Conservation (phyloP, 2,329 filamentous ascomycete genomes). For the Monosporascus cannonballus region DNA sequence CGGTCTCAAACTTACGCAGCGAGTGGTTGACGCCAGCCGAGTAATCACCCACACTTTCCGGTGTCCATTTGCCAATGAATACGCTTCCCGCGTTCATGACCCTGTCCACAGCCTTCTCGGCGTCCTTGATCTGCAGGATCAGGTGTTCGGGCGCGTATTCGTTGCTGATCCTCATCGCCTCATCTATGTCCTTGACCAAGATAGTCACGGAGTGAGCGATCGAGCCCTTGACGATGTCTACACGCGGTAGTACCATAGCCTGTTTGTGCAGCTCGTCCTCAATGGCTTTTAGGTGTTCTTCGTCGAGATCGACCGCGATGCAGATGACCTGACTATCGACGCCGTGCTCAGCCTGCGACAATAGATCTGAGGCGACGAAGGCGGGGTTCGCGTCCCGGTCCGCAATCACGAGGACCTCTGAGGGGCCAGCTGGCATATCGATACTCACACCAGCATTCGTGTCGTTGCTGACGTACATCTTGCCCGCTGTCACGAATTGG, state of each 20-base stretch:
- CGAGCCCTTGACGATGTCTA: conserved; percentile 85
- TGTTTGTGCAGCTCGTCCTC: conserved; percentile 88
- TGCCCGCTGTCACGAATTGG: conserved; percentile 96
- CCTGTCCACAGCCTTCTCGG: conserved; percentile 65
- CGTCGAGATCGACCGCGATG: conserved; percentile 74
- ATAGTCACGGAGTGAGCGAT: conserved; percentile 92
- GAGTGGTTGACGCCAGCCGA: conserved; percentile 97
- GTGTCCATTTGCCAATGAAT: conserved; percentile 93
- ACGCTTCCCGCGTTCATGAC: conserved; percentile 95
- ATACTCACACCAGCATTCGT: conserved; percentile 93
- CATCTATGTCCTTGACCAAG: conserved; percentile 60
- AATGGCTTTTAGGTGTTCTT: conserved; percentile 70
- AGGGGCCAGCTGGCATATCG: conserved; percentile 96
- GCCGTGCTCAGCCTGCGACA: conserved; percentile 95
- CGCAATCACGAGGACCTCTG: conserved; percentile 92
- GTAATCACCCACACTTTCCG: conserved; percentile 96
- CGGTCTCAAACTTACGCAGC: conserved; percentile 62
- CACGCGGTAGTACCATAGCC: conserved; percentile 78
- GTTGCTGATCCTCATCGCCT: conserved; percentile 81
- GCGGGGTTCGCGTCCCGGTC: conserved; percentile 84
- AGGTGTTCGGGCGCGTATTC: conserved; percentile 94
- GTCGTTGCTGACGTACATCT: conserved; percentile 98
- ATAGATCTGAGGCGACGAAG: conserved; percentile 89
- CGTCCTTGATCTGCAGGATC: conserved; percentile 80
- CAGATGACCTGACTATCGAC: conserved; percentile 93